phyloP scores from a whole-genome alignment of 306 rosid species.

The Mimosa pudica region DNA sequence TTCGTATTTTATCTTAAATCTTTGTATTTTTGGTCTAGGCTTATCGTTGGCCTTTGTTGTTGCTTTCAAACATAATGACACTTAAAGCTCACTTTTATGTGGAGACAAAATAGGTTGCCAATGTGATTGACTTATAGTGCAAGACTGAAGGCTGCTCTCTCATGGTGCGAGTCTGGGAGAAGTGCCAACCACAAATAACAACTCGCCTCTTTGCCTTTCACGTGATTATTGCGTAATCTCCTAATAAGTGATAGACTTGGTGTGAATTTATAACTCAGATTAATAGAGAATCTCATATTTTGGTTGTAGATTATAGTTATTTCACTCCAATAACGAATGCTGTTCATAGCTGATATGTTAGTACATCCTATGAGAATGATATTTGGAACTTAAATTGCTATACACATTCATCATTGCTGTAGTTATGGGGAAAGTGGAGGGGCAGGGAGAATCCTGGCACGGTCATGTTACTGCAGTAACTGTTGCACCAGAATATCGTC shows the following conservation, averaged over 20 bases:
- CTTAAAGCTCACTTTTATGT: neutral
- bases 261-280: neutral
- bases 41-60: neutral
- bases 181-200: neutral
- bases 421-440: conserved; percentile 99
- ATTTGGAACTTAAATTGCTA: neutral
- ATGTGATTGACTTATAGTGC: neutral
- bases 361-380: neutral
- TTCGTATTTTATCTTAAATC: neutral
- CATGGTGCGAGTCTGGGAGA: neutral
- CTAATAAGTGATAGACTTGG: neutral
- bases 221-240: neutral
- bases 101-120: neutral
- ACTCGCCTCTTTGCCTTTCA: neutral
- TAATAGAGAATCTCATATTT: neutral
- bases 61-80: neutral
- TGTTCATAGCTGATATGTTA: neutral
- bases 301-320: conserved; percentile 16
- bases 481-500: conserved; percentile 88
- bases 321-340: neutral
- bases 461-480: conserved; percentile 98
- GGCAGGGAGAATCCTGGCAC: conserved; percentile 99
- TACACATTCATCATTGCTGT: conserved; percentile 31
- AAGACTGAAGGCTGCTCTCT: neutral
- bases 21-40: neutral